Base-by-base conservation (phyloP, 345 rosid genomes). In the Syzygium jambos region DNA sequence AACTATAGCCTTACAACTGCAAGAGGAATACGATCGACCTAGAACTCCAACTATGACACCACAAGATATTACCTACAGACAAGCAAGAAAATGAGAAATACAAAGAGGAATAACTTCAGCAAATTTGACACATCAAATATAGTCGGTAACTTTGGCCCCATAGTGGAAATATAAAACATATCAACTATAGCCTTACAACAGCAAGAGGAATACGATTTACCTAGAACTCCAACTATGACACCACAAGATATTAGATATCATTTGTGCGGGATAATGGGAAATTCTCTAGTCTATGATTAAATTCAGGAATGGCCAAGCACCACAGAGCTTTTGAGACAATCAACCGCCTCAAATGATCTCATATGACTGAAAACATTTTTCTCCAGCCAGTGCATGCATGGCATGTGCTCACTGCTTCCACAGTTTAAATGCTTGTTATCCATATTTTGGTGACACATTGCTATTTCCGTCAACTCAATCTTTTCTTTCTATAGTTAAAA, bases 61-160 rank as follows among this genome's bases (percentile, higher is more conserved):
- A n/a, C n/a, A n/a, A n/a, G n/a, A n/a, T n/a, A 97, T 92, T 84
- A 97, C 98, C 99, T 96, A 86, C 83, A 85, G 63, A 90, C 59
- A 86, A 68, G 51, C 12, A 54, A 29, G 13, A 68, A 83, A 43
- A 52, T 55, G 43, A 84, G 34, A 22, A 80, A 53, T 53, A 54
- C 34, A 86, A 46, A 78, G 53, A 38, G 30, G 80, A 86, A 55
- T 65, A 51, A 49, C 43, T 41, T 52, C 54, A 86, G 29, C 73
- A 85, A 85, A 55, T 38, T 53, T 15, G 77, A 27, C 53, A 51
- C 49, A 27, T 85, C 51, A 68, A 29, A 38, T 43, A 38, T 46
- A 22, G 56, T 30, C 34, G 12, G 56, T 25, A 30, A 85, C 25
- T 59, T 23, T 53, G 29, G 15, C 51, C 65, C 49, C 63, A 13